phyloP scores from a whole-genome alignment of 106 monocot species.

The Phalaenopsis equestris region DNA sequence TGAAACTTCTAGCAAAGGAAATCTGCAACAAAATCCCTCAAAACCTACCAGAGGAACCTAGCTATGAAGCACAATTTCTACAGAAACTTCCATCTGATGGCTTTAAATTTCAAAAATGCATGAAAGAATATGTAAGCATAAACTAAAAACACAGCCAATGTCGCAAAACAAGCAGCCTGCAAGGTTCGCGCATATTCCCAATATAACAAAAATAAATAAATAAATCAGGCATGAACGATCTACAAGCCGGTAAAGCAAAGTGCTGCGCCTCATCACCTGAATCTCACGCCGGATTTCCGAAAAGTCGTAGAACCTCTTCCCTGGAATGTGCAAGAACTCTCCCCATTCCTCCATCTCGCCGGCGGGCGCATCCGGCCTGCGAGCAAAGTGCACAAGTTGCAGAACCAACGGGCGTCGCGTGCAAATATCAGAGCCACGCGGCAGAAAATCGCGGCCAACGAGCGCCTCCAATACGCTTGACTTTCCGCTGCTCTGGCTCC shows the following conservation, averaged over 20 bases:
- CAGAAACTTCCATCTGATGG: not conserved
- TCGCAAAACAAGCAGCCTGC: not conserved
- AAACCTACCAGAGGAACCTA: not conserved
- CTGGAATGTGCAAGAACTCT: conserved; percentile 83
- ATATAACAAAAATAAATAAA: not conserved
- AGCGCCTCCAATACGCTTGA: conserved; percentile 96
- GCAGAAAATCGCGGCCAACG: conserved; percentile 84
- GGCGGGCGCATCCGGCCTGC: not conserved
- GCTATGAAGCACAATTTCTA: not conserved
- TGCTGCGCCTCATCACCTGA: conserved; percentile 32
- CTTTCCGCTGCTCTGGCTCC: conserved; percentile 98
- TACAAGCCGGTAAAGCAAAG: not conserved
- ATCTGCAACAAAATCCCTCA: not conserved
- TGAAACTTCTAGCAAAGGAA: not conserved
- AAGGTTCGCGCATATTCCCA: not conserved
- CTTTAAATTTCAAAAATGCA: not conserved
- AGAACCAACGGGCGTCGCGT: conserved; percentile 85
- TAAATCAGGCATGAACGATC: not conserved
- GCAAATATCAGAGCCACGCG: conserved; percentile 75
- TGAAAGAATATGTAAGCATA: not conserved
- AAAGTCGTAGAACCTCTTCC: conserved; percentile 67
- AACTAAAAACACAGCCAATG: not conserved
- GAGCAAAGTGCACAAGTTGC: conserved; percentile 55
- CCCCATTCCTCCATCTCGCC: conserved; percentile 40
- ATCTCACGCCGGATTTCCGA: conserved; percentile 62